Conservation (phyloP, 2,329 filamentous ascomycete genomes). For the Spiromastix sp. region DNA sequence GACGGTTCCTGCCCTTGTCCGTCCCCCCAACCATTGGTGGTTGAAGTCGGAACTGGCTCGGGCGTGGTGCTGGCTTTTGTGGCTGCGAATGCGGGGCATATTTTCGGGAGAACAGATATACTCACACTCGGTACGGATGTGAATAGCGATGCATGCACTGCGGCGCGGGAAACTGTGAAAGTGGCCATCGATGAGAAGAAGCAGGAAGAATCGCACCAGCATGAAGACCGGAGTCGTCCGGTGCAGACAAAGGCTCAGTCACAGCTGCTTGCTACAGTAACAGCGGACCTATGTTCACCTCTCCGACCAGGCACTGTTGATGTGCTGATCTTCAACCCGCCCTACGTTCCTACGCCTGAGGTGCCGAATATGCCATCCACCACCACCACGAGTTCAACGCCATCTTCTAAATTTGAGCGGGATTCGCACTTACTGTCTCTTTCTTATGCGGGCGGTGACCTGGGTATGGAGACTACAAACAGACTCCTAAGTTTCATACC, state of each 20-base stretch:
- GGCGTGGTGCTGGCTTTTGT: constrained; percentile 89
- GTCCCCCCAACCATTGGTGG: constrained; percentile 49
- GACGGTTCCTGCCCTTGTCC: constrained; percentile 1
- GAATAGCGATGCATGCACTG: constrained; percentile 71
- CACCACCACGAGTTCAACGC: constrained; percentile 17
- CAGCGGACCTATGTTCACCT: constrained; percentile 58
- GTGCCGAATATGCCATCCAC: constrained; percentile 47
- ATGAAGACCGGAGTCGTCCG: constrained; percentile 28
- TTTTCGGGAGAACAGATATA: constrained; percentile 63
- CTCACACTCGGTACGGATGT: constrained; percentile 73
- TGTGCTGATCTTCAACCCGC: constrained; percentile 90
- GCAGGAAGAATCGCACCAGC: constrained; percentile 4
- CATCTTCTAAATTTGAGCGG: constrained; percentile 51
- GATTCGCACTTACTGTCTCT: constrained; percentile 76
- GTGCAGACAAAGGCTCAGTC: constrained; percentile 23
- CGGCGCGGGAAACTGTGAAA: constrained; percentile 59
- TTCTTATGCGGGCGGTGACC: constrained; percentile 76
- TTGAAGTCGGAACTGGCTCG: constrained; percentile 85
- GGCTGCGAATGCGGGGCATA: constrained; percentile 58
- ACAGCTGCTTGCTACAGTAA: constrained; percentile 54
- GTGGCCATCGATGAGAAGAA: constrained; percentile 35
- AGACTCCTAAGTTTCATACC: constrained; percentile 63
- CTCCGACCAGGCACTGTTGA: constrained; percentile 56
- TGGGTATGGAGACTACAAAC: constrained; percentile 92
- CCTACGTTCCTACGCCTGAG: constrained; percentile 80